phyloP scores from a whole-genome alignment of 345 rosid genomes.

The Salix dunnii region DNA sequence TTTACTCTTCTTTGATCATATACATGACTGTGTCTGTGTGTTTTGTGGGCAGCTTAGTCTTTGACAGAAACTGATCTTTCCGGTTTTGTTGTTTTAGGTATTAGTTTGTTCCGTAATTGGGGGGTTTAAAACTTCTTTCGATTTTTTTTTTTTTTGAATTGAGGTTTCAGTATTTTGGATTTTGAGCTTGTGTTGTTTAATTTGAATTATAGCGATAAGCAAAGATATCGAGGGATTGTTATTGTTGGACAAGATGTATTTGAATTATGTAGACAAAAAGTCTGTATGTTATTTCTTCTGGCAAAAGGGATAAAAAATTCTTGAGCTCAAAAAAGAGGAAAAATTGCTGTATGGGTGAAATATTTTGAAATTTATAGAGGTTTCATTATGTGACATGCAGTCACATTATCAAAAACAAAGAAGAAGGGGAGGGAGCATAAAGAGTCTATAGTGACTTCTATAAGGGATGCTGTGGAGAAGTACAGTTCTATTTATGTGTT shows the following conservation, averaged over 20 bases:
- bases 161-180: background rate
- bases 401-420: slow-evolving; percentile 91
- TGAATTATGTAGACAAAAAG: background rate
- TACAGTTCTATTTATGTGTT: slow-evolving; percentile 67
- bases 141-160: background rate
- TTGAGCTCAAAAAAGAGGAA: background rate
- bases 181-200: background rate
- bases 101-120: background rate
- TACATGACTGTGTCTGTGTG: background rate
- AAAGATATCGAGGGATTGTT: no score
- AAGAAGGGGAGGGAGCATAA: slow-evolving; percentile 95
- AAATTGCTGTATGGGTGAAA: background rate
- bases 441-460: slow-evolving; percentile 54
- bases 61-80: background rate
- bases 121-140: background rate
- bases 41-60: background rate
- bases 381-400: slow-evolving; percentile 30
- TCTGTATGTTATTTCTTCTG: background rate
- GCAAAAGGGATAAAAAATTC: background rate
- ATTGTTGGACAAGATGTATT: background rate
- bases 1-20: background rate
- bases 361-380: background rate
- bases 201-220: no score
- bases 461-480: slow-evolving; percentile 69
- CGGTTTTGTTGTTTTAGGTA: background rate